A percentile compares a stretch with the other conserved stretches of the same genome.
These are phyloP conservation scores for Amniculicola lignicola DNA, from an alignment of 495 filamentous ascomycete genomes.

Conservation along the genomic window DNA sequence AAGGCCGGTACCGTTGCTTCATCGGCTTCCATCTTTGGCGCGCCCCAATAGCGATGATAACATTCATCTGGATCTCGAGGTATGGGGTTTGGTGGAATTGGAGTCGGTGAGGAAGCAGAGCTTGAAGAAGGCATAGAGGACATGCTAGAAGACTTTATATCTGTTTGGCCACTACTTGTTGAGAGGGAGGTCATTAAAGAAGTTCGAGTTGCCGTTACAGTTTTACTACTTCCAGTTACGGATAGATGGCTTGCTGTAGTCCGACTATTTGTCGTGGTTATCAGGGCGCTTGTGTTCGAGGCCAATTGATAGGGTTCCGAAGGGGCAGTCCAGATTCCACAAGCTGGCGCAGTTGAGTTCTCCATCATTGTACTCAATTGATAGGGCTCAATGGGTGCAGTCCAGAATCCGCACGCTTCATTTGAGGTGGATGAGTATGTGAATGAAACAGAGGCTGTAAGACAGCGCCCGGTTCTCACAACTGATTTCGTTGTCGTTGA, in stretches of 20 bases:
- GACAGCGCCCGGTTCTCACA: no score
- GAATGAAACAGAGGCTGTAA: no score
- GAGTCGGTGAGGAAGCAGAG: not conserved
- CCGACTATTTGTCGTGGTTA: not conserved
- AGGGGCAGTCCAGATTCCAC: no score
- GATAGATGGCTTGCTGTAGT: not conserved
- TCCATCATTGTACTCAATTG: no score
- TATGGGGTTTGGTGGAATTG: not conserved
- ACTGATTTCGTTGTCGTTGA: no score
- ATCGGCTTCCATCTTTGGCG: not conserved
- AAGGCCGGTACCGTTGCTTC: not conserved
- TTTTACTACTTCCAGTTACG: not conserved
- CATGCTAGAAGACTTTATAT: not conserved
- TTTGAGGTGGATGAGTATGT: no score
- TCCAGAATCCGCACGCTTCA: no score
- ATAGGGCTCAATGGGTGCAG: no score
- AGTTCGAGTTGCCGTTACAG: not conserved
- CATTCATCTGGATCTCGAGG: not conserved
- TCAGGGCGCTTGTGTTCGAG: not conserved
- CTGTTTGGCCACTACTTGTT: not conserved
- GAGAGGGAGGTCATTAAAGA: not conserved
- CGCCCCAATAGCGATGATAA: not conserved
- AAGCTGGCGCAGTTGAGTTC: no score
- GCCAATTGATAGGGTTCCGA: no score
- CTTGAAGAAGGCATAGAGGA: not conserved